phyloP scores from a whole-genome alignment of 2,329 filamentous ascomycete species.

The Helicocarpus griseus region DNA sequence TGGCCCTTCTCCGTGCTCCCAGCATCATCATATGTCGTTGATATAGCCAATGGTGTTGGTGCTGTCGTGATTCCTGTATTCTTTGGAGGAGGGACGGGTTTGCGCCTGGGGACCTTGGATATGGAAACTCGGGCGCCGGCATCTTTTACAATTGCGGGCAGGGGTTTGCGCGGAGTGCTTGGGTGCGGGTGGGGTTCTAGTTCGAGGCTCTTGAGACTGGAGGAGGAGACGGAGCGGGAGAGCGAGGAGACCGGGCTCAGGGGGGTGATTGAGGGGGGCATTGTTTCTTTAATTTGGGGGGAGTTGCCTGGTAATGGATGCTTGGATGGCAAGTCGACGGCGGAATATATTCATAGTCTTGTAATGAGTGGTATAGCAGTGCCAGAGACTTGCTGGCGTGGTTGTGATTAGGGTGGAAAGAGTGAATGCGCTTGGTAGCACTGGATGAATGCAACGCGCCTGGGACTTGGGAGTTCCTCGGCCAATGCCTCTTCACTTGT shows the following conservation, averaged over 20 bases:
- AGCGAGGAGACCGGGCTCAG: constrained; percentile 2
- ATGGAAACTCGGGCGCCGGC: constrained; percentile 5
- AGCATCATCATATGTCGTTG: background rate
- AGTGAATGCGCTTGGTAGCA: too few species aligned
- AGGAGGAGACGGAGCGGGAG: background rate
- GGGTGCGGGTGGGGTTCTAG: background rate
- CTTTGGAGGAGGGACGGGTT: constrained; percentile 10
- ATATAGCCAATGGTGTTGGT: too few species aligned
- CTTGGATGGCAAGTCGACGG: background rate
- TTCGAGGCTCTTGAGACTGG: background rate
- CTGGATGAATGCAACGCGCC: too few species aligned
- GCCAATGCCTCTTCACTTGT: too few species aligned
- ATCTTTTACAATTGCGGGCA: constrained; percentile 4
- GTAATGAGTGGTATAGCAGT: background rate
- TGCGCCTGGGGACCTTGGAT: constrained; percentile 10
- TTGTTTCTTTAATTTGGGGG: background rate
- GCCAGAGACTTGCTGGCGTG: too few species aligned
- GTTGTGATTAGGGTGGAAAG: too few species aligned
- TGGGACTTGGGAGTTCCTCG: too few species aligned
- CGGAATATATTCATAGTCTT: background rate
- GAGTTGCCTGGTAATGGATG: background rate
- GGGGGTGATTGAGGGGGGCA: background rate
- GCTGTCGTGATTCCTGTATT: background rate
- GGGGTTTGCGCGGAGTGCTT: background rate
- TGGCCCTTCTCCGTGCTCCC: background rate